phyloP scores from a whole-genome alignment of 495 filamentous ascomycete species.

The Aspergillus diversus region DNA sequence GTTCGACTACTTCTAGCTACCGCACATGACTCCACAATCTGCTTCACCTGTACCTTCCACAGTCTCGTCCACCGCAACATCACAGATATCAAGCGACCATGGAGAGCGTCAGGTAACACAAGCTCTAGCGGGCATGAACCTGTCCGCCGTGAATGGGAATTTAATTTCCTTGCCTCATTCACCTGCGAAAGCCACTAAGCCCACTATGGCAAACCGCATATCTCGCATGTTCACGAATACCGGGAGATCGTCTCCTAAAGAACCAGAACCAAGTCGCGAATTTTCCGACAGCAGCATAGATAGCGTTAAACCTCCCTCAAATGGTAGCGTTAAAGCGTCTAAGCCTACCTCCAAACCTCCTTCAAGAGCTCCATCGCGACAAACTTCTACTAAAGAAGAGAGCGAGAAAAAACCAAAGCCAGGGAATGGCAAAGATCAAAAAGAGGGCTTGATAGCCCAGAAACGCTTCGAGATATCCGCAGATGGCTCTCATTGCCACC shows the following conservation, averaged over 20 bases:
- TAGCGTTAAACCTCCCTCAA: slow-evolving; percentile 33
- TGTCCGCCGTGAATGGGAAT: slow-evolving; percentile 47
- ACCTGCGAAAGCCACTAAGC: slow-evolving; percentile 45
- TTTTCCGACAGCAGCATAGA: slow-evolving; percentile 49
- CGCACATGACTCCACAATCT: slow-evolving; percentile 54
- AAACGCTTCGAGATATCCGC: slow-evolving; percentile 63
- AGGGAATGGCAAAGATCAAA: slow-evolving; percentile 42
- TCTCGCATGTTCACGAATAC: slow-evolving; percentile 62
- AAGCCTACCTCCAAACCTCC: slow-evolving; percentile 42
- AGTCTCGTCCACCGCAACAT: slow-evolving; percentile 49
- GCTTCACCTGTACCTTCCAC: slow-evolving; percentile 49
- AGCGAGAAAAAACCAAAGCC: slow-evolving; percentile 40
- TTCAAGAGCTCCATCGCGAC: slow-evolving; percentile 44
- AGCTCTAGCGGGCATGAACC: slow-evolving; percentile 50
- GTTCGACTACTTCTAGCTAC: slow-evolving; percentile 26
- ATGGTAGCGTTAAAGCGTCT: slow-evolving; percentile 40
- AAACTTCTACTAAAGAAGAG: slow-evolving; percentile 46
- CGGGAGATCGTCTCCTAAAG: slow-evolving; percentile 38
- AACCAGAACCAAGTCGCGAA: slow-evolving; percentile 39
- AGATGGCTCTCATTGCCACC: slow-evolving; percentile 77
- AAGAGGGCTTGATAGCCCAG: slow-evolving; percentile 43
- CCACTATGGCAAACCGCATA: slow-evolving; percentile 60
- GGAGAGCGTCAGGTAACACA: slow-evolving; percentile 51
- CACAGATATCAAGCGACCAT: slow-evolving; percentile 48
- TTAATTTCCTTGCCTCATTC: slow-evolving; percentile 35